Evolutionary conservation across 805 yeast genomes (phyloP).

Genomic region (Schwanniomyces pseudopolymorphus): DNA sequence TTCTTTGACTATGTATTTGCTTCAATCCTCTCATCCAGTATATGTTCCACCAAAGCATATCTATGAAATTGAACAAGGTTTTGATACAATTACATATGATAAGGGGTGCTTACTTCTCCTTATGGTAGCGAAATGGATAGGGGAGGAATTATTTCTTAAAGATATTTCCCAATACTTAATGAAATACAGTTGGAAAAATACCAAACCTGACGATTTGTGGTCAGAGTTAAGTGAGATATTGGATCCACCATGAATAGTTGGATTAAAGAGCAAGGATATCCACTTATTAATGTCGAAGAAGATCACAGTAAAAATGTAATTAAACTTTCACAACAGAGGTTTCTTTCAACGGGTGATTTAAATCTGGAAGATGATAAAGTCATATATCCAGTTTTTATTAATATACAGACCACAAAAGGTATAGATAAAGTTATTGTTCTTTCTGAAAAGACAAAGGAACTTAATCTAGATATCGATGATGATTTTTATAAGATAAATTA

Average conservation of each 20-base stretch:
- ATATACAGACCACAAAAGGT: slow-evolving; percentile 57
- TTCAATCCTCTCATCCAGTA: slow-evolving; percentile 83
- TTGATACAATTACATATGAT: slow-evolving; percentile 79
- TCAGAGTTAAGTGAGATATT: slow-evolving; percentile 67
- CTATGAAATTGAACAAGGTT: slow-evolving; percentile 78
- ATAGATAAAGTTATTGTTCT: slow-evolving; percentile 54
- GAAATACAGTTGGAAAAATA: slow-evolving; percentile 75
- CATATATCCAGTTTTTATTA: slow-evolving; percentile 68
- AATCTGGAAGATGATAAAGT: slow-evolving; percentile 68
- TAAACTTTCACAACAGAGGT: slow-evolving; percentile 67
- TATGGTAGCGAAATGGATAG: slow-evolving; percentile 79
- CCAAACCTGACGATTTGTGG: slow-evolving; percentile 80
- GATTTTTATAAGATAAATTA: slow-evolving; percentile 70
- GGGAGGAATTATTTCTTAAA: slow-evolving; percentile 71
- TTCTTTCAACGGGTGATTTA: slow-evolving; percentile 74
- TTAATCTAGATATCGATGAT: slow-evolving; percentile 40
- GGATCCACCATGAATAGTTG: slow-evolving; percentile 72
- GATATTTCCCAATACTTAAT: slow-evolving; percentile 79
- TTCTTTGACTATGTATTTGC: slow-evolving; percentile 75
- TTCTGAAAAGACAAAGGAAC: slow-evolving; percentile 44
- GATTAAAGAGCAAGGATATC: slow-evolving; percentile 80
- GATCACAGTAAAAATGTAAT: slow-evolving; percentile 37
- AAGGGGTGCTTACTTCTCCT: slow-evolving; percentile 81
- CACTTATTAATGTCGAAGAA: slow-evolving; percentile 68
- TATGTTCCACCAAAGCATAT: slow-evolving; percentile 85